Evolutionary conservation across 306 rosid species (phyloP).

Genomic region (Rosa persica): DNA sequence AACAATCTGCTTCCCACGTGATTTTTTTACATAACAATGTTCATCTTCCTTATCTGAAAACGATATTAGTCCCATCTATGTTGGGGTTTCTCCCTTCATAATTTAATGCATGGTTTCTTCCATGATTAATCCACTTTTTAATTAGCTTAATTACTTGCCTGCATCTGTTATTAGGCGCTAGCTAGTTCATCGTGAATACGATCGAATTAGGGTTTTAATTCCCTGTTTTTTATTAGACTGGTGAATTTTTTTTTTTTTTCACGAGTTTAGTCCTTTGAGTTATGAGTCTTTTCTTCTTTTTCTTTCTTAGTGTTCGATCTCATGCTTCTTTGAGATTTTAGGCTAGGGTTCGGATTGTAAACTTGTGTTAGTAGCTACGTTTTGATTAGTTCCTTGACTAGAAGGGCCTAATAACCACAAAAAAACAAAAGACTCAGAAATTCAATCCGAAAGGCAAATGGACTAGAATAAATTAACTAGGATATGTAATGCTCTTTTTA

Average conservation of each 20-base stretch:
- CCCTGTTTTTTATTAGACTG: no score
- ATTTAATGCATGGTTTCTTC: constrained; percentile 26
- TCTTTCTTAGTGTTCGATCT: no score
- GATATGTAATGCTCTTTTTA: no score
- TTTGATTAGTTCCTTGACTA: no score
- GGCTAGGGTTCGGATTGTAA: background rate
- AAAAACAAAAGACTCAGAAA: background rate
- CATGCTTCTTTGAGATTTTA: no score
- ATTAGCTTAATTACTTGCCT: background rate
- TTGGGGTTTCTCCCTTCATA: constrained; percentile 32
- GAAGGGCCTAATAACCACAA: background rate
- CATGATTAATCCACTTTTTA: background rate
- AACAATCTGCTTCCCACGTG: constrained; percentile 23
- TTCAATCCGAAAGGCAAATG: no score
- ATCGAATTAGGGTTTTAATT: background rate
- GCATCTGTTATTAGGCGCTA: background rate
- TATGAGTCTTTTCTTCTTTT: no score
- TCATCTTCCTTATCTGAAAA: constrained; percentile 32
- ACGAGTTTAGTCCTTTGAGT: no score
- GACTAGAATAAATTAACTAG: no score
- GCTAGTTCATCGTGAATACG: background rate
- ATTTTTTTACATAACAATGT: constrained; percentile 8
- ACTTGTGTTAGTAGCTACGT: background rate
- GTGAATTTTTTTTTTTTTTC: no score
- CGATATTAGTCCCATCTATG: constrained; percentile 33